Conservation (phyloP, 2,329 filamentous ascomycete species). For the Nemania sp. region DNA sequence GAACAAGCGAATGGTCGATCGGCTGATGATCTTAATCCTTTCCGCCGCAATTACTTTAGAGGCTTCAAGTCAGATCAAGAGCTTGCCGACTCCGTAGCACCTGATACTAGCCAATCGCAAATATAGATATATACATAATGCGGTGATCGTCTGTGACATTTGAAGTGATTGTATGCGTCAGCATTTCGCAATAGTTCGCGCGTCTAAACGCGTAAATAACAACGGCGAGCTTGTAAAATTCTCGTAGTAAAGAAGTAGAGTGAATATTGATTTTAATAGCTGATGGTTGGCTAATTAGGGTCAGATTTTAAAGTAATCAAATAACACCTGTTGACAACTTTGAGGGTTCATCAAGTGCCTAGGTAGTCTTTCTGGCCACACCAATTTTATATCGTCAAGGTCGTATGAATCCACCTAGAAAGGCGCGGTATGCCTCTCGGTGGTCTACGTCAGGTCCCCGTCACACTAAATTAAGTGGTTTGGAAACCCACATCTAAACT, state of each 20-base stretch:
- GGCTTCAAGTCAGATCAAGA: constrained; percentile 59
- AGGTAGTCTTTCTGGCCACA: background rate
- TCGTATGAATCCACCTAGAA: background rate
- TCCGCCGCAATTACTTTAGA: constrained; percentile 69
- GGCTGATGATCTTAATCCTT: constrained; percentile 71
- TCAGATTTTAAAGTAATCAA: background rate
- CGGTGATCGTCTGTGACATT: background rate
- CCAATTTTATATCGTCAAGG: background rate
- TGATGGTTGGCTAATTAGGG: background rate
- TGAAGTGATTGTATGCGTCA: background rate
- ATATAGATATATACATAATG: constrained; percentile 16
- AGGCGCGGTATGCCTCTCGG: too few relatives aligned
- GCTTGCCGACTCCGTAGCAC: constrained; percentile 25
- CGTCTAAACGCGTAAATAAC: background rate
- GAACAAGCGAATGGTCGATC: constrained; percentile 58
- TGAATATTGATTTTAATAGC: too few relatives aligned
- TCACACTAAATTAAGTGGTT: constrained; percentile 1
- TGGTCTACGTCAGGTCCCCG: constrained; percentile 13
- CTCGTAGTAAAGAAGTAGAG: background rate
- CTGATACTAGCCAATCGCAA: constrained; percentile 16
- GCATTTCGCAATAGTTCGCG: constrained; percentile 1
- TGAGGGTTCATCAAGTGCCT: background rate
- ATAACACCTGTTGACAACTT: background rate
- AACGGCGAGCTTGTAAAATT: background rate
- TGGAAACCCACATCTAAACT: background rate